Evolutionary conservation across 805 yeast species (phyloP), one percentile per base, ranked within the genome.

Genomic region (Sugiyamaella chiloensis): DNA sequence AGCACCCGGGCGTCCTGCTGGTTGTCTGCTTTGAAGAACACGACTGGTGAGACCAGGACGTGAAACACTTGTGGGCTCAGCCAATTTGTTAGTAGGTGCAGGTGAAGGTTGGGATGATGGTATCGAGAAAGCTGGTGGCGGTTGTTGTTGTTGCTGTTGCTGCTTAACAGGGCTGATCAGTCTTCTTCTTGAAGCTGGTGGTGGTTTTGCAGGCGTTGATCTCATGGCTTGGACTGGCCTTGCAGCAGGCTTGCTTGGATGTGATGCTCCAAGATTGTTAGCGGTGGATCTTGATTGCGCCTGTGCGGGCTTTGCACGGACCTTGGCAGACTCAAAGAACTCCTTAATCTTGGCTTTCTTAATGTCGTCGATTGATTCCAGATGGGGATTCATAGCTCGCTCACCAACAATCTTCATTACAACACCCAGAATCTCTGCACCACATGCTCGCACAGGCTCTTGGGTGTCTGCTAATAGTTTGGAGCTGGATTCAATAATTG

Each of bases 371-470:
- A 91, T 70, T n/a, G 76, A 76, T 14, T 80, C 89, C 46, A 87
- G 61, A 40, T 74, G 74, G 2, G 75, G 70, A 43, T 69, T 78
- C 54, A 88, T 66, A 44, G 79, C 82, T 44, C 89, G 70, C 58
- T 79, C 84, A 0, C 96, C 96, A 11, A 82, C 74, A n/a, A 88
- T 75, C 63, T 85, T 87, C 83, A 87, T 83, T 42, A 89, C 64
- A 0, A 86, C 80, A 5, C 96, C 98, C 30, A 89, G 75, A 55
- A 82, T 73, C 58, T 83, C 86, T 39, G 88, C 83, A 0, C 91
- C 84, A 3, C 82, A 80, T 43, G 81, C 78, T 60, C 99, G 78
- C 1, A 87, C 83, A 1, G 91, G 86, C 41, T 88, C 95, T 61
- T 84, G 86, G 0, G 95, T 81, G 56, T 93, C 99, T 34, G 78